Conservation (phyloP, 2,329 filamentous ascomycete species). For the Alternaria sp. region DNA sequence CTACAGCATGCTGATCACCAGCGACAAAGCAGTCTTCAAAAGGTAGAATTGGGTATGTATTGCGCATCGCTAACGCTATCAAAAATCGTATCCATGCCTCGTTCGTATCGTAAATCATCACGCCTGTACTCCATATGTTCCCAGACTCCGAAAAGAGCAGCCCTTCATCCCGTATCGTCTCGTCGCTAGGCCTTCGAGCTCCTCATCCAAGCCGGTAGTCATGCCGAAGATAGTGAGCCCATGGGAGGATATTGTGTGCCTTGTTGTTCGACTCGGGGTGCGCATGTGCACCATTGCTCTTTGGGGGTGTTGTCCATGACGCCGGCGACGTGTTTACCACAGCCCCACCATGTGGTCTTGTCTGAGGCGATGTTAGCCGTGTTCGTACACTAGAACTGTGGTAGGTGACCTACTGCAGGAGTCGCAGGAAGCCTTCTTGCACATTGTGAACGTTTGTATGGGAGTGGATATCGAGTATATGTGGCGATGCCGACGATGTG, state of each 20-base stretch:
- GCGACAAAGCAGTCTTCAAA: neutral
- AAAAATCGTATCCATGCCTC: neutral
- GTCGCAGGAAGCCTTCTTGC: constrained; percentile 67
- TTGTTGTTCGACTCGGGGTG: constrained; percentile 66
- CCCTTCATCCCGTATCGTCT: neutral
- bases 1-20: neutral
- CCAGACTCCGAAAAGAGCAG: neutral
- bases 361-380: constrained; percentile 42
- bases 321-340: constrained; percentile 65
- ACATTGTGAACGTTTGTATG: constrained; percentile 58
- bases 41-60: neutral
- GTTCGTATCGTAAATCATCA: constrained; percentile 1
- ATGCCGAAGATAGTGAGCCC: constrained; percentile 50
- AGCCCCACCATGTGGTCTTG: constrained; percentile 70
- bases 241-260: constrained; percentile 71
- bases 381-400: neutral
- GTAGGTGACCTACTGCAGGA: constrained; percentile 63
- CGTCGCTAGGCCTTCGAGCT: neutral
- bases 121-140: neutral
- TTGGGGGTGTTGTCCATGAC: constrained; percentile 68
- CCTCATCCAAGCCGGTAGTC: constrained; percentile 26
- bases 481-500: neutral
- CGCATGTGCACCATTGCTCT: constrained; percentile 69
- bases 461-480: neutral
- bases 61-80: constrained; percentile 6